Percentiles rank a stretch among this genome's conserved stretches.
phyloP scores from a whole-genome alignment of 129 eudicot genomes.

The Lonicera japonica region DNA sequence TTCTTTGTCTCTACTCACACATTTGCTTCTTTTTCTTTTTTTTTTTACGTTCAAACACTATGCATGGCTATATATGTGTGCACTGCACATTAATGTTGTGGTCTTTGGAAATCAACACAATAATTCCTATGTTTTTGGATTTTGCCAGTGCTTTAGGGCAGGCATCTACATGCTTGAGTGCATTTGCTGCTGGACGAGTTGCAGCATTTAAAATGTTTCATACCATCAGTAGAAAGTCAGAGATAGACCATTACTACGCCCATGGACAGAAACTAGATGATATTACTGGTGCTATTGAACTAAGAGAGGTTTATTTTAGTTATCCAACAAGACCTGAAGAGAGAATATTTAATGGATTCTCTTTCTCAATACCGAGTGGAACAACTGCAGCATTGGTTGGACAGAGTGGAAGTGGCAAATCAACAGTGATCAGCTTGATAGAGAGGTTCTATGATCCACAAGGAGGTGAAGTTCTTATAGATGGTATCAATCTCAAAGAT shows the following conservation, averaged over 20 bases:
- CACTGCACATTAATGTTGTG: neutral
- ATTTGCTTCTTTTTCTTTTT: neutral
- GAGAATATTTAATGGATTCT: slow-evolving; percentile 17
- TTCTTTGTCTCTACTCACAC: neutral
- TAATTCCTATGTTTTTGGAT: neutral
- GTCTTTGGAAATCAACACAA: neutral
- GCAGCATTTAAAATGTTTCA: slow-evolving; percentile 33
- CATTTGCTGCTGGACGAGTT: slow-evolving; percentile 24
- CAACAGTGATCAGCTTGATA: slow-evolving; percentile 28
- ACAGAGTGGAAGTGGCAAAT: slow-evolving; percentile 41
- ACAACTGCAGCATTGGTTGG: slow-evolving; percentile 36
- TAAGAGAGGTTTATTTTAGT: slow-evolving; percentile 23
- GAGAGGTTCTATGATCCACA: slow-evolving; percentile 41
- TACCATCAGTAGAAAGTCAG: slow-evolving; percentile 23
- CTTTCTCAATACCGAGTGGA: slow-evolving; percentile 21
- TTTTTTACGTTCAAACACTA: neutral
- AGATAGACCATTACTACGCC: slow-evolving; percentile 18
- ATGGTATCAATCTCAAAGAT: slow-evolving; percentile 23
- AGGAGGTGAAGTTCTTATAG: slow-evolving; percentile 29
- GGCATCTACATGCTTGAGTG: slow-evolving; percentile 22
- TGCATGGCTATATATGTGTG: too few species aligned
- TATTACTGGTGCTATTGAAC: slow-evolving; percentile 27
- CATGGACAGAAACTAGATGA: slow-evolving; percentile 26
- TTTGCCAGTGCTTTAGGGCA: slow-evolving; percentile 26
- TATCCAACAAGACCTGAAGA: slow-evolving; percentile 31